These are phyloP conservation scores for Cercospora sp. DNA, from an alignment of 2,329 filamentous ascomycete genomes.

Conservation along the genomic window DNA sequence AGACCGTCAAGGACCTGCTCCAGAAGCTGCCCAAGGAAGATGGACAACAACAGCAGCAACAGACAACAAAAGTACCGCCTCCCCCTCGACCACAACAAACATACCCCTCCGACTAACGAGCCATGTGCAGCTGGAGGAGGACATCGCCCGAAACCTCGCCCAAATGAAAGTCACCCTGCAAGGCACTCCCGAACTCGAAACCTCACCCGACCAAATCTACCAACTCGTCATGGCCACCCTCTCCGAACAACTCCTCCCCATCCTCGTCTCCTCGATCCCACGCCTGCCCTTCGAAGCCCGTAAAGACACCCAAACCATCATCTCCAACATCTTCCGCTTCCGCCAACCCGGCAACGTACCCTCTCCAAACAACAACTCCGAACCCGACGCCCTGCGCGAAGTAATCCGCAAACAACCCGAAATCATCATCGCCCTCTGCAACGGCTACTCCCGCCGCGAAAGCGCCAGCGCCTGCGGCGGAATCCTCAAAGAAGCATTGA, in stretches of 20 bases:
- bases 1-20: conserved; percentile 64
- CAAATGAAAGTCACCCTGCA: conserved; percentile 94
- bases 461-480: conserved; percentile 89
- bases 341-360: conserved; percentile 66
- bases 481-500: conserved; percentile 83
- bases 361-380: conserved; percentile 55
- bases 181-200: conserved; percentile 87
- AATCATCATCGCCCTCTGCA: conserved; percentile 83
- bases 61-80: conserved; percentile 45
- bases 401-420: conserved; percentile 84
- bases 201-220: conserved; percentile 82
- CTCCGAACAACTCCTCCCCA: conserved; percentile 83
- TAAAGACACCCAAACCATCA: conserved; percentile 93
- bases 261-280: conserved; percentile 79
- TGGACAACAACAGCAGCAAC: conserved; percentile 46
- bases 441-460: conserved; percentile 85
- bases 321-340: conserved; percentile 92
- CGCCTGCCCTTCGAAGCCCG: conserved; percentile 91
- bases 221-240: conserved; percentile 82
- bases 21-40: conserved; percentile 58
- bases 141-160: conserved; percentile 78
- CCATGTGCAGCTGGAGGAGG: conserved; percentile 70
- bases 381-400: conserved; percentile 84
- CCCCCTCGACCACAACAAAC: conserved; percentile 1
- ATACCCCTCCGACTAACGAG: conserved; percentile 7